Percentiles rank a stretch among this genome's conserved stretches.
Conservation (phyloP, 768 basidiomycete genomes). For the Rossbeevera mucosa region DNA sequence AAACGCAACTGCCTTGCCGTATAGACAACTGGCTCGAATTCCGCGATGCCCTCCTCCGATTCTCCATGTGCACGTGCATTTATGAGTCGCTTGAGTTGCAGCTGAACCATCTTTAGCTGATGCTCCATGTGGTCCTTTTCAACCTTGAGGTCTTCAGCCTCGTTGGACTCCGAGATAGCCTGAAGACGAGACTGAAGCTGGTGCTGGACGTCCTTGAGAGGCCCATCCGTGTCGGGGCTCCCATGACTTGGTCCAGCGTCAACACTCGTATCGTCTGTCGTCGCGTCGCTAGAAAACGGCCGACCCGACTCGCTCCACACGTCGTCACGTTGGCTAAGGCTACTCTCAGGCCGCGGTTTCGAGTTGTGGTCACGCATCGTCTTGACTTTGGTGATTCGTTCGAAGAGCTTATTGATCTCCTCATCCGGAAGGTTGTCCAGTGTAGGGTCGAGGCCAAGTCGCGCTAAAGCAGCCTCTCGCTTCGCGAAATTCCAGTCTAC, state of each 20-base stretch:
- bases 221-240: conserved; percentile 63
- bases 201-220: conserved; percentile 66
- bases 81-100: conserved; percentile 77
- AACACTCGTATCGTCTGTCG: conserved; percentile 86
- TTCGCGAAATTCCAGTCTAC: conserved; percentile 98
- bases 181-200: conserved; percentile 68
- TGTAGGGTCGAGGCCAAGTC: conserved; percentile 81
- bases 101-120: conserved; percentile 74
- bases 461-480: conserved; percentile 86
- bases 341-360: conserved; percentile 85
- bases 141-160: conserved; percentile 81
- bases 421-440: conserved; percentile 92
- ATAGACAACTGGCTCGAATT: conserved; percentile 80
- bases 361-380: conserved; percentile 77
- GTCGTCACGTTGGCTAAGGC: conserved; percentile 80
- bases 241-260: conserved; percentile 55
- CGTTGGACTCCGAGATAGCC: conserved; percentile 59
- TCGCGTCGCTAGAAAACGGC: conserved; percentile 68
- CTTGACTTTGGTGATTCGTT: conserved; percentile 91
- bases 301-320: conserved; percentile 88
- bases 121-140: conserved; percentile 94
- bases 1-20: conserved; percentile 75
- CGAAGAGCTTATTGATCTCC: conserved; percentile 89
- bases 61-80: conserved; percentile 78
- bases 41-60: conserved; percentile 52